Evolutionary conservation across 176 grass and related monocot species (phyloP), one percentile per base, ranked within the genome.

Genomic region (Thinopyrum elongatum): DNA sequence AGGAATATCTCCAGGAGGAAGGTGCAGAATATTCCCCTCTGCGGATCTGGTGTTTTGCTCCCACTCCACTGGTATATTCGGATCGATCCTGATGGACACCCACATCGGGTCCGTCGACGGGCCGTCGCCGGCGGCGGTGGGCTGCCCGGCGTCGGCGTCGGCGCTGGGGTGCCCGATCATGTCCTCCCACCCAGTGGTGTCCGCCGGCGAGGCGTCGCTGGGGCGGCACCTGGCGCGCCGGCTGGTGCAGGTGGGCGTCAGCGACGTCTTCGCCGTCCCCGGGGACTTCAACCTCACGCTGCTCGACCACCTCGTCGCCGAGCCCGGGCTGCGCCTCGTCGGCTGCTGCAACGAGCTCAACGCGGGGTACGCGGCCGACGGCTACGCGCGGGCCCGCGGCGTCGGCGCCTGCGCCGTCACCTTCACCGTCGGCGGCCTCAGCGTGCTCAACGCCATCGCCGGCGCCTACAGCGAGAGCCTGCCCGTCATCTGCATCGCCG

Each of bases 381-480:
- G 95, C 0, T 95, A 97, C 78, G 95, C 92, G 6, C 90, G 95
- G 8, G 68, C 84, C 17, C 88, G 95, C 7, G 92, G 95, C 61
- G 95, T 97, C 3, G 95, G 90, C 17, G 92, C 92, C 1, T 97
- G 95, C 85, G 95, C 90, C 63, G 90, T 92, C 65, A 97, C 95
- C 15, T 97, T 97, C 82, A 97, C 95, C 34, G 95, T 97, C 84
- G 95, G 95, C 4, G 92, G 95, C 0, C 86, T 97, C 90, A 97
- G 95, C 90, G 87, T 97, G 42, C 78, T 97, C 78, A 97, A 97
- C 88, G 95, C 95, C 68, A 94, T 97, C 53, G 95, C 95, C 10
- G 95, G 95, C n/a, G 92, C 95, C 0, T 97, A 97, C 82, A 97
- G 95, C 83, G 95, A 97, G 95, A 97, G 94, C 77, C 88, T 97